Evolutionary conservation across 2,329 filamentous ascomycete species (phyloP).

Genomic region (Calonectria leucothoes): DNA sequence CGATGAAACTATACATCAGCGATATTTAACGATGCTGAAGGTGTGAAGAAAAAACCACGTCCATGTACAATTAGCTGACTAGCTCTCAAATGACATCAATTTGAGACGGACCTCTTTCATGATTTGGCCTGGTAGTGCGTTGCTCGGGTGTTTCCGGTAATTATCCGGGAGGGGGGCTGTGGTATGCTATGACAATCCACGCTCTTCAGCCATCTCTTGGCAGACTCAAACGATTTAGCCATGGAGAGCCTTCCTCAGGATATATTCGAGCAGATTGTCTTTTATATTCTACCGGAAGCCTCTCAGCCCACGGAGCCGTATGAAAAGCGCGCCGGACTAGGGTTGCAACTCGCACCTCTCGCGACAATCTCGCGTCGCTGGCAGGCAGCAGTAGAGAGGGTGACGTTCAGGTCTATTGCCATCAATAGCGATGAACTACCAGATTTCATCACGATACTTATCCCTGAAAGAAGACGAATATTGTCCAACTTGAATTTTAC

Average conservation of each 20-base stretch:
- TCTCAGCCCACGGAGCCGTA: background rate
- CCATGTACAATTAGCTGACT: too few species aligned
- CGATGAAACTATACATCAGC: too few species aligned
- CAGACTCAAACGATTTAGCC: background rate
- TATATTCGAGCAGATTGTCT: conserved; percentile 9
- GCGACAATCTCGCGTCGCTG: conserved; percentile 10
- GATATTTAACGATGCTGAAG: too few species aligned
- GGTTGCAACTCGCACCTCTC: background rate
- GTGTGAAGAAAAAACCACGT: too few species aligned
- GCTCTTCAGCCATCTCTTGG: background rate
- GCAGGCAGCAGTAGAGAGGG: conserved; percentile 11
- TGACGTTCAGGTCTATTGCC: conserved; percentile 8
- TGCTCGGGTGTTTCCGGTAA: background rate
- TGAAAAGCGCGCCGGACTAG: background rate
- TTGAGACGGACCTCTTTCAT: too few species aligned
- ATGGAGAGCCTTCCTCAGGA: conserved; percentile 29
- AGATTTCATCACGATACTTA: background rate
- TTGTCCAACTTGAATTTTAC: conserved; percentile 11
- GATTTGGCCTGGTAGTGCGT: background rate
- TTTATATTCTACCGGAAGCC: background rate
- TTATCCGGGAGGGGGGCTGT: background rate
- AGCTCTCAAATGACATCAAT: too few species aligned
- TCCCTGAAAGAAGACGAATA: background rate
- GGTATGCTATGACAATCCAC: background rate
- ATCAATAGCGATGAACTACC: conserved; percentile 16